Evolutionary conservation across 148 eudicot genomes (phyloP).

Genomic region (Chenopodium suecicum): DNA sequence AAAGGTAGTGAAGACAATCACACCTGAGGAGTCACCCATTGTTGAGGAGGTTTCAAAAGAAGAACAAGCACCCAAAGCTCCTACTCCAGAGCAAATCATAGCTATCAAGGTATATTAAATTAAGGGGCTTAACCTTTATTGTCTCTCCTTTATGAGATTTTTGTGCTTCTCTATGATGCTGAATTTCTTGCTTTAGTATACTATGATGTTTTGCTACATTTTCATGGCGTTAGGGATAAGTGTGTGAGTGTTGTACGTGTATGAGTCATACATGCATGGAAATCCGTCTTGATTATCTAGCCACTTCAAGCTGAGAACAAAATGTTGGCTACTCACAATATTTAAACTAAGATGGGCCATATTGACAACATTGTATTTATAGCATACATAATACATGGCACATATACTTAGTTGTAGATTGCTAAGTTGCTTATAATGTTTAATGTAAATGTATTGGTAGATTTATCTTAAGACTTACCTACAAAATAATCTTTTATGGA

Average conservation of each 20-base stretch:
- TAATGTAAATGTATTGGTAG: not conserved
- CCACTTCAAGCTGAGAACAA: too few species aligned
- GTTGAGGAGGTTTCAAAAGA: constrained; percentile 60
- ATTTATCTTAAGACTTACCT: not conserved
- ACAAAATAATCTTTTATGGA: not conserved
- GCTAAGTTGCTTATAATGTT: too few species aligned
- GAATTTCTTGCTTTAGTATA: not conserved
- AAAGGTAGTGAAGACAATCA: constrained; percentile 49
- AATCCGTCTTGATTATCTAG: too few species aligned
- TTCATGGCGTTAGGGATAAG: not conserved
- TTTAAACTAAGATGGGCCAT: too few species aligned
- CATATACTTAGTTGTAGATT: too few species aligned
- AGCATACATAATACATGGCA: too few species aligned
- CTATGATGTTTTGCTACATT: not conserved
- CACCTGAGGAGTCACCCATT: constrained; percentile 55
- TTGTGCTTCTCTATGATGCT: not conserved
- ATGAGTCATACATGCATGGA: too few species aligned
- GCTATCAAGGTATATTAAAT: constrained; percentile 78
- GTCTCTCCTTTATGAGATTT: not conserved
- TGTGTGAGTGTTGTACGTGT: not conserved
- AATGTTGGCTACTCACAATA: too few species aligned
- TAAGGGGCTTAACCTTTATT: not conserved
- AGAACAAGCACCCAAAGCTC: constrained; percentile 71
- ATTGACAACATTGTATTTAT: too few species aligned
- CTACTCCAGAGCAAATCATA: constrained; percentile 93